phyloP scores from a whole-genome alignment of 805 yeast species.

The Metschnikowia baotianmanensis region DNA sequence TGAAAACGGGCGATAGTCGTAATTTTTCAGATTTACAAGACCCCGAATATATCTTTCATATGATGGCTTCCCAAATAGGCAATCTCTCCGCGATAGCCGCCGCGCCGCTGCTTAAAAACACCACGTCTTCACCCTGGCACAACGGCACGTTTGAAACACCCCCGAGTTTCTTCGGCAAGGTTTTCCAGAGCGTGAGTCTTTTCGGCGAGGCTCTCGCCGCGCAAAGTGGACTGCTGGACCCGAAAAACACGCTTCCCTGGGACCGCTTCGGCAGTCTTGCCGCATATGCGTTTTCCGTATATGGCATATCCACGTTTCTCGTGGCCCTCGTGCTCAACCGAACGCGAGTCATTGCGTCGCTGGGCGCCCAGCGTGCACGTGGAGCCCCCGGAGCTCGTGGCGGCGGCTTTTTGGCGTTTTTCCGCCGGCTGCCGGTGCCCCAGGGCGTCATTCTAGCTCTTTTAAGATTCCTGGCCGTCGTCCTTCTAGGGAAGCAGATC shows the following conservation, averaged over 20 bases:
- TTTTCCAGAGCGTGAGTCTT: slow-evolving; percentile 2
- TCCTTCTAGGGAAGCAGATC: slow-evolving; percentile 24
- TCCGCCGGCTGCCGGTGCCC: slow-evolving; percentile 19
- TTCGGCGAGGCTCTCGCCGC: slow-evolving; percentile 15
- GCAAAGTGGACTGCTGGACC: slow-evolving; percentile 13
- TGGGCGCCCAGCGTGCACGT: slow-evolving; percentile 26
- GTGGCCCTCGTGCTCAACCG: slow-evolving; percentile 40
- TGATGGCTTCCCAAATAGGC: not conserved
- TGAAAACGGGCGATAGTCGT: not conserved
- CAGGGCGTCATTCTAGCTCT: slow-evolving; percentile 12
- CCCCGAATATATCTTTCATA: no score
- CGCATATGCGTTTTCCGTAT: slow-evolving; percentile 34
- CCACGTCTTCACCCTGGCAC: not conserved
- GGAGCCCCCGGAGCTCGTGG: not conserved
- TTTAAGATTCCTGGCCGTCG: slow-evolving; percentile 31
- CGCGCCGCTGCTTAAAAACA: no score
- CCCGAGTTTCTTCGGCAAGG: not conserved
- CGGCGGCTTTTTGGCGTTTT: slow-evolving; percentile 18
- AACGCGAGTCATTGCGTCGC: slow-evolving; percentile 37
- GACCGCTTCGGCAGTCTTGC: slow-evolving; percentile 23
- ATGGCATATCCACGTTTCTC: slow-evolving; percentile 37
- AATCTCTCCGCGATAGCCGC: not conserved
- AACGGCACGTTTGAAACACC: not conserved
- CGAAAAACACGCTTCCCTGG: slow-evolving; percentile 13
- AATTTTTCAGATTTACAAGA: not conserved